A percentile compares a stretch with the other conserved stretches of the same genome.
Conservation (phyloP, 129 eudicot genomes). For the Lactuca saligna region DNA sequence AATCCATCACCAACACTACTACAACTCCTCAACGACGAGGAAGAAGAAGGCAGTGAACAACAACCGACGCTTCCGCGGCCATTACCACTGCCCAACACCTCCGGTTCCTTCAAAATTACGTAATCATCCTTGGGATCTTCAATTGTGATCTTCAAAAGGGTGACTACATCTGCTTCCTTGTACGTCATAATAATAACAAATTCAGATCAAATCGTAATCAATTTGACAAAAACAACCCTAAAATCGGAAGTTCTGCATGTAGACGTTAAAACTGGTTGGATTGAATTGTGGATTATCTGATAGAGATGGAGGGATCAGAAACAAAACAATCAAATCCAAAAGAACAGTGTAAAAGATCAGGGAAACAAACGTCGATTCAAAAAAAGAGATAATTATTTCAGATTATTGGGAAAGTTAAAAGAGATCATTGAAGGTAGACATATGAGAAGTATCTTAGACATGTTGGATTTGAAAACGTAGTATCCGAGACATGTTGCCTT, state of each 20-base stretch:
- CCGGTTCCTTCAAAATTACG: conserved; percentile 38
- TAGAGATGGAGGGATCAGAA: background rate
- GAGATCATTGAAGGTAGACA: too few relatives aligned
- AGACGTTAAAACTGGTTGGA: too few relatives aligned
- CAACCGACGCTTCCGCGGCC: conserved; percentile 5
- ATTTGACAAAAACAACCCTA: too few relatives aligned
- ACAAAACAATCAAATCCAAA: background rate
- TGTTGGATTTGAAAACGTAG: too few relatives aligned
- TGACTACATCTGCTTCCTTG: background rate
- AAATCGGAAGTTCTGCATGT: too few relatives aligned
- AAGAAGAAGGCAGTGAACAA: conserved; percentile 7
- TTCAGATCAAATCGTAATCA: too few relatives aligned
- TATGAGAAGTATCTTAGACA: too few relatives aligned
- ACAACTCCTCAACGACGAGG: conserved; percentile 2
- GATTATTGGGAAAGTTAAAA: too few relatives aligned
- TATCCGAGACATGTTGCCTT: too few relatives aligned
- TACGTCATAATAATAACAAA: too few relatives aligned
- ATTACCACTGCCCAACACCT: conserved; percentile 26
- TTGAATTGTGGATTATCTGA: too few relatives aligned
- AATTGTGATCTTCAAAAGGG: conserved; percentile 27
- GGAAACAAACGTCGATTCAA: conserved; percentile 4
- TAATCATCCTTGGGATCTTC: conserved; percentile 50
- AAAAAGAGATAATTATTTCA: background rate
- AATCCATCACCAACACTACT: conserved; percentile 6
- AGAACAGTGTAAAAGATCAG: background rate